Evolutionary conservation across 148 eudicot genomes (phyloP), one percentile per base, ranked within the genome.

Genomic region (Bassia scoparia): DNA sequence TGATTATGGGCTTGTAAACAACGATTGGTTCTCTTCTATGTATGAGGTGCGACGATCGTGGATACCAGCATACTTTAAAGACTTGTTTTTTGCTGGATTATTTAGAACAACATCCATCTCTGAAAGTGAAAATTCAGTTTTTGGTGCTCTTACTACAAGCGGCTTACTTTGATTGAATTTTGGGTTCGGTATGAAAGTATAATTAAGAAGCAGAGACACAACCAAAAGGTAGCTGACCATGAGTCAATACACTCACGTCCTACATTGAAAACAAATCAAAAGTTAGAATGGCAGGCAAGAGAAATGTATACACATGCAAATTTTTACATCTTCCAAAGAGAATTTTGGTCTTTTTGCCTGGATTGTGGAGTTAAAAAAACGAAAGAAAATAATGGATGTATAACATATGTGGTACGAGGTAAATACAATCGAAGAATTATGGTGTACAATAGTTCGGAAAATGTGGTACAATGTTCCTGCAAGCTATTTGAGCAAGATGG

Each of bases 81-180:
- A 54, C 59, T 23, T 54, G 29, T 54, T 54, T 26, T 54, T 54
- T 26, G 55, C 55, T 21, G 55, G 55, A 5, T 54, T 54, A n/a
- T 54, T 54, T 52, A 54, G 59, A 11, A 54, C 59, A 54, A 54
- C 30, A 21, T 54, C 29, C 41, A 37, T 37, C 23, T 54, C 59
- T 54, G 30, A 54, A 54, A 54, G 59, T 23, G 29, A 54, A n/a
- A 54, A 54, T 52, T 52, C 55, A 52, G 55, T 52, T 3, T 52
- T 52, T 52, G 55, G 55, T 18, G 20, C 23, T 7, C 55, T 52
- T 52, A 52, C 55, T n/a, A 52, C 16, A 54, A 54, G 59, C 23
- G 59, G 59, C 59, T 54, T 9, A 54, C n/a, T 54, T 54, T 54
- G 59, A 27, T 54, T 54, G 59, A 54, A 54, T 54, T 54, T 54